Base-by-base conservation (phyloP, 2,329 filamentous ascomycete genomes). In the Bipolaris zeicola region DNA sequence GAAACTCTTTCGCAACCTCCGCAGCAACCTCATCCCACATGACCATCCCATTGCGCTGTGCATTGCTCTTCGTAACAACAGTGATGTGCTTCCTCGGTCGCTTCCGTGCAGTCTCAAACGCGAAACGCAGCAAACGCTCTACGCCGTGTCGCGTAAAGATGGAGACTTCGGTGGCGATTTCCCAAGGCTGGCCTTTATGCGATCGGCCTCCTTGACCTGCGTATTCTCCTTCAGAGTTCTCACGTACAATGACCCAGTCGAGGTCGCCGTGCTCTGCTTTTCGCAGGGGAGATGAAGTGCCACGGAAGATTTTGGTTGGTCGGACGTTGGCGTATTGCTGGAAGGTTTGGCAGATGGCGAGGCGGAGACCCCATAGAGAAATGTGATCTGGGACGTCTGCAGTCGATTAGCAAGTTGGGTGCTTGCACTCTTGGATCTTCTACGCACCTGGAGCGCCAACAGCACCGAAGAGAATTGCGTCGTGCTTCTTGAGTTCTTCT, bases 391-490 rank as follows among this genome's bases (percentile, higher is more conserved):
- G 82, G 0, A 85, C 81, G 63, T 82, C 81, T 79, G 18, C 6
- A n/a, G 1, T 1, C 8, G 11, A 3, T 57, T 2, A 53, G 31
- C 18, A 11, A 53, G 26, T 5, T 52, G 52, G 44, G 13, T 43
- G 24, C 6, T 5, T 31, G 20, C 13, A 18, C 2, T 20, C 10
- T 43, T 43, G 36, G 20, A 18, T 2, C 1, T 26, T 2, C 14
- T 33, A 63, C 70, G 18, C 76, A 81, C 80, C 78, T 20, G 85
- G 86, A 43, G 84, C 85, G 11, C 87, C 87, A 5, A 89, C 87
- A 6, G 87, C 86, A 13, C 87, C 87, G 59, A 90, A 89, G 42
- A 88, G 81, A 52, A 89, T 87, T 2, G 87, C 87, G 67, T 90
- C 84, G 62, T 87, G 86, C 51, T 78, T 79, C 61, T 79, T 79